Evolutionary conservation across 345 rosid genomes (phyloP).

Genomic region (Firmiana major): DNA sequence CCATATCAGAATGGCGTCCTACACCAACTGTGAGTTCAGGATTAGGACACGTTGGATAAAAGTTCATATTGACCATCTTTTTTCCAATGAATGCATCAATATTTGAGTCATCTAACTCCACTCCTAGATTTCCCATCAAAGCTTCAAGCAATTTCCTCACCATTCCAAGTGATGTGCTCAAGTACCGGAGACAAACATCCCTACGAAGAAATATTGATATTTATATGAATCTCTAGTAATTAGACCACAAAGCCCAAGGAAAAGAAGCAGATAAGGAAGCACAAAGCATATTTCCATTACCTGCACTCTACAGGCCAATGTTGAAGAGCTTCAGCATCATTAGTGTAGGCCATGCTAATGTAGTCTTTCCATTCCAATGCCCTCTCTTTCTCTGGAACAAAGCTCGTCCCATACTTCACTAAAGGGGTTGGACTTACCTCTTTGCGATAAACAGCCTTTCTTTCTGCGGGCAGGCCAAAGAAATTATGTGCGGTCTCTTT

Average conservation of each 20-base stretch:
- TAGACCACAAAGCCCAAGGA: neutral
- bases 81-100: slow-evolving; percentile 34
- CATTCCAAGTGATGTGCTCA: slow-evolving; percentile 39
- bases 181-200: slow-evolving; percentile 42
- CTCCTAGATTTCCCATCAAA: slow-evolving; percentile 43
- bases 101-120: slow-evolving; percentile 28
- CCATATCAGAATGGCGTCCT: slow-evolving; percentile 62
- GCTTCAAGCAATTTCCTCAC: slow-evolving; percentile 33
- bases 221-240: neutral
- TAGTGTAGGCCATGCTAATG: slow-evolving; percentile 49
- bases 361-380: slow-evolving; percentile 71
- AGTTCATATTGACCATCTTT: slow-evolving; percentile 59
- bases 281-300: slow-evolving; percentile 1
- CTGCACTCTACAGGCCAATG: slow-evolving; percentile 54
- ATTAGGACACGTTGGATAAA: slow-evolving; percentile 53
- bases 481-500: slow-evolving; percentile 41
- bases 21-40: slow-evolving; percentile 59
- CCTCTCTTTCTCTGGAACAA: slow-evolving; percentile 54
- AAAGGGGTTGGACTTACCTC: slow-evolving; percentile 48
- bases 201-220: slow-evolving; percentile 9
- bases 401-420: slow-evolving; percentile 55
- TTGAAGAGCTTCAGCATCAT: slow-evolving; percentile 47
- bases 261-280: neutral
- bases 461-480: slow-evolving; percentile 39
- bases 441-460: slow-evolving; percentile 38